phyloP scores from a whole-genome alignment of 1,284 basidiomycete species.

The Boletellus sp. region DNA sequence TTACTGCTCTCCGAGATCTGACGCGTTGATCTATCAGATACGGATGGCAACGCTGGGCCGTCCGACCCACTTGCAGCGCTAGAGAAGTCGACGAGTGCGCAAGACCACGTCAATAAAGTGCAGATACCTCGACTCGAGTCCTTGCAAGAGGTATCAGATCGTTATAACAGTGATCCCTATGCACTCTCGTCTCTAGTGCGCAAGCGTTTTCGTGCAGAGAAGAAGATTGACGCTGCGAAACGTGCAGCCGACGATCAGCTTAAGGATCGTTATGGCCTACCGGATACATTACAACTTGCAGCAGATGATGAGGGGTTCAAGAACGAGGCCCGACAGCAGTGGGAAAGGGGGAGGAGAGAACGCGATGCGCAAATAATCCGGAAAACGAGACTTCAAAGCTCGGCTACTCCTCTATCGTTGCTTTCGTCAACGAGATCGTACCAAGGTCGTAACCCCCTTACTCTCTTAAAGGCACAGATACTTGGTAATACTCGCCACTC shows the following conservation, averaged over 20 bases:
- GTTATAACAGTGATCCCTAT: slow-evolving; percentile 84
- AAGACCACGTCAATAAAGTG: slow-evolving; percentile 67
- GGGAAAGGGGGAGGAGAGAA: slow-evolving; percentile 50
- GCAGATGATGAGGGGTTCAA: slow-evolving; percentile 55
- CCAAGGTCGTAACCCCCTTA: slow-evolving; percentile 30
- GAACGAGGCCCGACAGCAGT: slow-evolving; percentile 59
- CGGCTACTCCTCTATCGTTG: slow-evolving; percentile 31
- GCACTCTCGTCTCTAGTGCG: slow-evolving; percentile 70
- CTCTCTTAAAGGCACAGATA: slow-evolving; percentile 52
- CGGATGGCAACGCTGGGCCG: slow-evolving; percentile 61
- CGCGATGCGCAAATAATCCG: slow-evolving; percentile 43
- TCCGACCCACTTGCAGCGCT: slow-evolving; percentile 82
- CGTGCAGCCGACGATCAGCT: slow-evolving; percentile 65
- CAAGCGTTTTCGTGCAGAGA: slow-evolving; percentile 80
- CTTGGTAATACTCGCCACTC: slow-evolving; percentile 51
- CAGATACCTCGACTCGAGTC: slow-evolving; percentile 76
- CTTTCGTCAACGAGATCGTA: slow-evolving; percentile 17
- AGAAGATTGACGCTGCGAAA: slow-evolving; percentile 70
- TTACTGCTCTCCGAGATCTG: not conserved
- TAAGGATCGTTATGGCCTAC: slow-evolving; percentile 72
- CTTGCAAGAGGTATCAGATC: slow-evolving; percentile 69
- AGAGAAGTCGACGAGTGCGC: slow-evolving; percentile 82
- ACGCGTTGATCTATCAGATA: slow-evolving; percentile 45
- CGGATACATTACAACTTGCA: slow-evolving; percentile 55
- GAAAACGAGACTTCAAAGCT: slow-evolving; percentile 43